These are phyloP conservation scores for Cadophora sp. DNA, from an alignment of 2,329 filamentous ascomycete species.

Conservation along the genomic window DNA sequence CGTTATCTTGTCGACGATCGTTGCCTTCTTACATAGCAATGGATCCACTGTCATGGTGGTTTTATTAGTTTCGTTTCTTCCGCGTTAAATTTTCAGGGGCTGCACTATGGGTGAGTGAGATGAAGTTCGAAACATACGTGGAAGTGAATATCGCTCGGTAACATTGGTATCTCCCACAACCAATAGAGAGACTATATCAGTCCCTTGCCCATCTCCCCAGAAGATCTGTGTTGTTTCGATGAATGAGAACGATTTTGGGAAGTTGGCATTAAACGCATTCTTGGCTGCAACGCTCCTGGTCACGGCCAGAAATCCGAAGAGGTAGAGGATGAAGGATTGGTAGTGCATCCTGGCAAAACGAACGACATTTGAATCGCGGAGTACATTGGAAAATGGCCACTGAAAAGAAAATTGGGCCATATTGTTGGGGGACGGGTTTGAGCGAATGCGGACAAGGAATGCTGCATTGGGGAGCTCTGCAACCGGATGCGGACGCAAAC, in stretches of 20 bases:
- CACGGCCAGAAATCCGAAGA: background rate
- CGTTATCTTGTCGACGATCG: background rate
- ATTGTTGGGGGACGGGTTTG: background rate
- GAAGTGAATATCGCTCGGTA: background rate
- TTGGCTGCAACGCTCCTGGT: background rate
- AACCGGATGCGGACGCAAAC: conserved; percentile 4
- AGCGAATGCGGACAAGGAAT: background rate
- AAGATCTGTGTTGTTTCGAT: background rate
- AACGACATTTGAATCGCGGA: background rate
- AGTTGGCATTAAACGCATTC: background rate
- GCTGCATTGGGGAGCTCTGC: background rate
- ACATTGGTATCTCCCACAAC: background rate
- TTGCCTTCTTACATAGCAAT: background rate
- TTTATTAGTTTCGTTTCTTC: background rate
- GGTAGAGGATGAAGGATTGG: background rate
- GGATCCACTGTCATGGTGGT: background rate
- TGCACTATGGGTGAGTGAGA: too few relatives aligned
- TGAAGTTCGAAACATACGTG: background rate
- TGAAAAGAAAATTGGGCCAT: background rate
- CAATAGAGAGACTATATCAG: background rate
- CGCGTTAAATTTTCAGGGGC: too few relatives aligned
- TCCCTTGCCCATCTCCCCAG: background rate
- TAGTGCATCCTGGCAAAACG: background rate
- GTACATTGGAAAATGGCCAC: background rate
- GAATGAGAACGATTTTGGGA: background rate